phyloP scores from a whole-genome alignment of 768 basidiomycete species.

The Hydnomerulius pinastri region DNA sequence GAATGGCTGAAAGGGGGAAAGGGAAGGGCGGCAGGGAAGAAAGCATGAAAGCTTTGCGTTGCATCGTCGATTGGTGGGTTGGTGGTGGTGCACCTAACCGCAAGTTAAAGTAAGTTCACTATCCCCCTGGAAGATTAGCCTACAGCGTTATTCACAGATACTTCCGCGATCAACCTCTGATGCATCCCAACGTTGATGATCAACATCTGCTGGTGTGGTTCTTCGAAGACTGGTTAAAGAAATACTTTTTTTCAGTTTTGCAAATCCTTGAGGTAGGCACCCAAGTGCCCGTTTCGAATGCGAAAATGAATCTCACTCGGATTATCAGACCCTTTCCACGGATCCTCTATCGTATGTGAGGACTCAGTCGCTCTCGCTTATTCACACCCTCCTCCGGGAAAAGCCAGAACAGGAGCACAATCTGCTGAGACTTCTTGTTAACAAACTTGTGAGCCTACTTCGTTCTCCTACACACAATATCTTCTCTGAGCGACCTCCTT shows the following conservation, averaged over 20 bases:
- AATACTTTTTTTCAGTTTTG: slow-evolving; percentile 90
- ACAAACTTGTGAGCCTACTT: slow-evolving; percentile 74
- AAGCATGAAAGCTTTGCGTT: slow-evolving; percentile 85
- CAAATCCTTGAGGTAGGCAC: slow-evolving; percentile 82
- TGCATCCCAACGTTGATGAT: slow-evolving; percentile 64
- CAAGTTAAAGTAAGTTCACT: slow-evolving; percentile 73
- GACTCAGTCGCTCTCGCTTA: slow-evolving; percentile 76
- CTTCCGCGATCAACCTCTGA: slow-evolving; percentile 84
- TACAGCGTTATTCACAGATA: slow-evolving; percentile 53
- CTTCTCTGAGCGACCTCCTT: neutral
- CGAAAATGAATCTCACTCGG: slow-evolving; percentile 1
- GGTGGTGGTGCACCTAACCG: slow-evolving; percentile 88
- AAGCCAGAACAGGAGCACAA: slow-evolving; percentile 99
- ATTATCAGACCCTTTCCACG: slow-evolving; percentile 79
- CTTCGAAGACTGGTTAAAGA: slow-evolving; percentile 98
- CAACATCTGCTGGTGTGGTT: slow-evolving; percentile 79
- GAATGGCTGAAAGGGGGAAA: slow-evolving; percentile 75
- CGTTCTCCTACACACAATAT: neutral
- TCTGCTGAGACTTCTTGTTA: slow-evolving; percentile 85
- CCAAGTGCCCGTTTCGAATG: neutral
- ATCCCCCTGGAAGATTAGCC: neutral
- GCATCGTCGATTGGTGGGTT: slow-evolving; percentile 96
- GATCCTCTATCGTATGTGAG: slow-evolving; percentile 89
- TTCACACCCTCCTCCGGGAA: slow-evolving; percentile 77
- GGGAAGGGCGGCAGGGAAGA: slow-evolving; percentile 93